Percentiles rank a stretch among this genome's conserved stretches.
phyloP scores from a whole-genome alignment of 2,329 filamentous ascomycete species.

The Trichoderma atrobrunneum region DNA sequence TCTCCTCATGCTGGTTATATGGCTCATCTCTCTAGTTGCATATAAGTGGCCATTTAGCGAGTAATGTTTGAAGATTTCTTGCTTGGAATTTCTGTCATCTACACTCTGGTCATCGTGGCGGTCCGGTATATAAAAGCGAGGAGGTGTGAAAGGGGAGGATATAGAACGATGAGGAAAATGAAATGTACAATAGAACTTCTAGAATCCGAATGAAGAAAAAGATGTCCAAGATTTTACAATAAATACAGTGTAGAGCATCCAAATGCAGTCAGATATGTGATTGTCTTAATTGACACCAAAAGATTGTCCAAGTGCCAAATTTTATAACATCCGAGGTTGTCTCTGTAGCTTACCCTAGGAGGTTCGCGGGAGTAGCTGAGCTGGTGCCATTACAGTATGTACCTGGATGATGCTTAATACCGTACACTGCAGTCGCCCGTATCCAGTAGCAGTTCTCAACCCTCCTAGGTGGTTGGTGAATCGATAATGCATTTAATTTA shows the following conservation, averaged over 20 bases:
- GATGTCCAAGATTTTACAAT: background rate
- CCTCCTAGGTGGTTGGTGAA: background rate
- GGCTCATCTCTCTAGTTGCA: background rate
- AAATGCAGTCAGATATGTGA: background rate
- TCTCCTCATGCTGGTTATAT: slow-evolving; percentile 29
- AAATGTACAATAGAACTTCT: background rate
- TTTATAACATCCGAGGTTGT: background rate
- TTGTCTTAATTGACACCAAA: background rate
- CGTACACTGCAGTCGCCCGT: background rate
- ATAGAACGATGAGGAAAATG: background rate
- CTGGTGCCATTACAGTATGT: background rate
- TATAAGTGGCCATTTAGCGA: background rate
- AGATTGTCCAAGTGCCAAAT: background rate
- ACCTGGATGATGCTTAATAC: background rate
- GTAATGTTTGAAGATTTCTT: background rate
- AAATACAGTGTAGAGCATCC: background rate
- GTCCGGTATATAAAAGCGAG: background rate
- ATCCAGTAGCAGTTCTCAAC: background rate
- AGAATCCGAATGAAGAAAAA: background rate
- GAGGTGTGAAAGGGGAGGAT: background rate
- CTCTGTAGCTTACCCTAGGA: background rate
- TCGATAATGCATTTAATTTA: background rate
- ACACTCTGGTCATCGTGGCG: too few species aligned
- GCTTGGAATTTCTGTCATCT: background rate
- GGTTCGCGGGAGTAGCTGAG: background rate